A percentile compares a stretch with the other conserved stretches of the same genome.
These are phyloP conservation scores for Suillus luteus DNA, from an alignment of 768 basidiomycete genomes.

Conservation along the genomic window DNA sequence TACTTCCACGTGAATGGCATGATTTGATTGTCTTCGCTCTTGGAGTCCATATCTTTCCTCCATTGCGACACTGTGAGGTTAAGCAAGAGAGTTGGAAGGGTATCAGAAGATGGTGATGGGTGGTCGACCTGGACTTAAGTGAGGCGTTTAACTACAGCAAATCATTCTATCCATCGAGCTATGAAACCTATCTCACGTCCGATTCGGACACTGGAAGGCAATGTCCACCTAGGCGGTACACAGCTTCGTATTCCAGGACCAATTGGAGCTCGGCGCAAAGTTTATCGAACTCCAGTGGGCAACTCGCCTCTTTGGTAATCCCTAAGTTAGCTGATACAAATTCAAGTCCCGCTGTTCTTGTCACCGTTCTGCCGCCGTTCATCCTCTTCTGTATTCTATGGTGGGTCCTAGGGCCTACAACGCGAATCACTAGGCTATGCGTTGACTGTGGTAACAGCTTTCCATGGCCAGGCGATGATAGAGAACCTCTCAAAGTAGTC, in stretches of 20 bases:
- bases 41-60: neutral
- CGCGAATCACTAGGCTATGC: neutral
- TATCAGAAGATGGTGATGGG: neutral
- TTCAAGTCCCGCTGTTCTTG: too few relatives aligned
- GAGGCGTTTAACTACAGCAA: neutral
- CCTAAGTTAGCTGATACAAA: neutral
- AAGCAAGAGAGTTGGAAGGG: neutral
- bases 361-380: too few relatives aligned
- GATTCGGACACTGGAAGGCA: neutral
- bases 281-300: neutral
- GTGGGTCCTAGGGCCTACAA: neutral
- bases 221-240: neutral
- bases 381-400: too few relatives aligned
- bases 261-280: neutral
- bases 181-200: neutral
- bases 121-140: neutral
- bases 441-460: neutral
- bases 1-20: neutral
- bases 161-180: neutral
- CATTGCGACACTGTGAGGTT: neutral
- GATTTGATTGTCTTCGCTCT: neutral
- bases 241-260: neutral
- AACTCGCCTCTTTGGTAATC: neutral
- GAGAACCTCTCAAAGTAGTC: too few relatives aligned
- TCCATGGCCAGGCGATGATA: neutral